Evolutionary conservation across 495 filamentous ascomycete genomes (phyloP), one percentile per base, ranked within the genome.

Genomic region (Neurospora sp.): DNA sequence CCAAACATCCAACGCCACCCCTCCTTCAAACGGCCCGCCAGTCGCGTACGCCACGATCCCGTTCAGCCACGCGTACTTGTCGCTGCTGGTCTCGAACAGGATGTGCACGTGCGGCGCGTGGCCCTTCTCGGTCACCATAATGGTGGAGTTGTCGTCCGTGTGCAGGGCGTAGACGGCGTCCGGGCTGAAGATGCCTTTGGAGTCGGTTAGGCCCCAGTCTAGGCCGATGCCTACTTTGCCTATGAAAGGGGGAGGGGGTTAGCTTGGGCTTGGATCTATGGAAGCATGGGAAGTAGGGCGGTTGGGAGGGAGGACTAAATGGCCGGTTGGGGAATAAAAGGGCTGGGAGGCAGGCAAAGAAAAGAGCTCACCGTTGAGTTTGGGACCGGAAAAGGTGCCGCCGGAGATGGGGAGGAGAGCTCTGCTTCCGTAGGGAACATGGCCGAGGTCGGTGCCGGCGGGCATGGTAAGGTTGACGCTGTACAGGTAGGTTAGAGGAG

Each of bases 401-500:
- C 78, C 78, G 0, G 71, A 73, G 69, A 79, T 76, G 8, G 74
- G 69, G 16, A 79, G 41, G n/a, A 78, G 62, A 35, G 70, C 72
- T 18, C 78, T 71, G 9, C 31, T 69, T 66, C 76, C 76, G 37
- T 62, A 71, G 59, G 78, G 78, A 9, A 74, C 75, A 0, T 54
- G n/a, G 20, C 78, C 78, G 70, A 79, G 69, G 39, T 31, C 23
- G 70, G 76, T 72, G 38, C 72, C 70, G 20, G 69, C 71, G 59
- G 72, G 71, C 31, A 79, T 74, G 72, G 76, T 77, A 5, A 77
- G 71, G 76, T 79, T 79, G n/a, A 71, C 73, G 41, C 72, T 75
- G 77, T 74, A 79, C 1, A 79, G 73, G 41, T 73, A 76, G 27
- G 75, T 76, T 2, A 75, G 42, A 5, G 39, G 18, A 10, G 76